Percentiles rank a stretch among this genome's conserved stretches.
Conservation (phyloP, 164 flowering plant species). For the Dillenia suffruticosa region DNA sequence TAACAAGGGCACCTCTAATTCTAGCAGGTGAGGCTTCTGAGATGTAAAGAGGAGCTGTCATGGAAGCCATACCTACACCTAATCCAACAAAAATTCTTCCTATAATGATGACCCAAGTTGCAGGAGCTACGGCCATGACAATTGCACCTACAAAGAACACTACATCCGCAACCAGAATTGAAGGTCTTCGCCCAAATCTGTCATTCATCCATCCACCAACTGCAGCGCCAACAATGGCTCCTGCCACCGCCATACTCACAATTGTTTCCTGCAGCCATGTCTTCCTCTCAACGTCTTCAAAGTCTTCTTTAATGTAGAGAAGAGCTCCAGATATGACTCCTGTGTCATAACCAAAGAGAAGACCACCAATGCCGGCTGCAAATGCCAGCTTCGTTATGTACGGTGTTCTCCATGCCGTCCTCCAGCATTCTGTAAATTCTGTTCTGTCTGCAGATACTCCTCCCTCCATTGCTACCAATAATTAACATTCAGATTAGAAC, state of each 20-base stretch:
- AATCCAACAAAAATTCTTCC: conserved; percentile 79
- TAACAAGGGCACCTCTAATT: conserved; percentile 87
- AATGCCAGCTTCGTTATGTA: conserved; percentile 71
- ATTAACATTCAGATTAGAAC: not conserved
- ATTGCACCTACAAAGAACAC: conserved; percentile 76
- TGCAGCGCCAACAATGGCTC: conserved; percentile 94
- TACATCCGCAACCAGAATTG: conserved; percentile 66
- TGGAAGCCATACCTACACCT: conserved; percentile 94
- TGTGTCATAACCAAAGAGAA: conserved; percentile 92
- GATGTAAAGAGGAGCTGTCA: conserved; percentile 85
- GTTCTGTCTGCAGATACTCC: conserved; percentile 39
- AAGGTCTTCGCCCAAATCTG: conserved; percentile 47
- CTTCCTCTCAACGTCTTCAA: conserved; percentile 42
- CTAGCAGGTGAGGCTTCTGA: conserved; percentile 88
- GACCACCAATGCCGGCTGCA: conserved; percentile 92
- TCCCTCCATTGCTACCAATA: conserved; percentile 39
- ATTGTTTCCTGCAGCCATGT: conserved; percentile 81
- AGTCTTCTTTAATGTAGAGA: conserved; percentile 88
- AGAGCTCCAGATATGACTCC: conserved; percentile 96
- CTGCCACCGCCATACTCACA: conserved; percentile 94
- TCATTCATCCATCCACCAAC: conserved; percentile 82
- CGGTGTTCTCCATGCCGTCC: conserved; percentile 46
- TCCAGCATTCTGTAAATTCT: conserved; percentile 64
- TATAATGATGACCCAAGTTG: conserved; percentile 53
- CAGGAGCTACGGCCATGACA: conserved; percentile 67